Percentiles rank a stretch among this genome's conserved stretches.
Evolutionary conservation across 1,284 basidiomycete species (phyloP).

Genomic region (Phylloboletellus chloephorus): DNA sequence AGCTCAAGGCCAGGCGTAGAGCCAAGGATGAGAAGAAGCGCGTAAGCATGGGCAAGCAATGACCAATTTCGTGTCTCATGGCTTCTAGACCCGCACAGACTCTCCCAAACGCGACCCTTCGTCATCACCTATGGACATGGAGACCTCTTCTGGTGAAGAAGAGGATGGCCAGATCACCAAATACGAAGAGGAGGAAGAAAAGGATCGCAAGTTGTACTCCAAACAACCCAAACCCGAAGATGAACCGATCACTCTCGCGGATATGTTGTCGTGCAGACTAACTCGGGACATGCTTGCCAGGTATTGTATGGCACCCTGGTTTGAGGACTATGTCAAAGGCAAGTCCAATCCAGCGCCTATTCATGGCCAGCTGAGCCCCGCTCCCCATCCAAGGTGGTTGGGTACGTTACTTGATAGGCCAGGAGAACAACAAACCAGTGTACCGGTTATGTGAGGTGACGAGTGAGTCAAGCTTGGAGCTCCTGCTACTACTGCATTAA

Average conservation of each 20-base stretch:
- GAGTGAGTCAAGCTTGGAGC: conserved; percentile 44
- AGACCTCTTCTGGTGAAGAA: conserved; percentile 64
- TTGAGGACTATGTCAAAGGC: conserved; percentile 75
- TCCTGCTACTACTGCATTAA: conserved; percentile 7
- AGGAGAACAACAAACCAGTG: conserved; percentile 49
- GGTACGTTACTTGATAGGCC: conserved; percentile 72
- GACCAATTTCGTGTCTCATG: conserved; percentile 8
- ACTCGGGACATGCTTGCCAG: conserved; percentile 62
- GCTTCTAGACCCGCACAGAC: conserved; percentile 37
- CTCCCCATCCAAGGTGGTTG: conserved; percentile 53
- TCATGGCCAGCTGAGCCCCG: conserved; percentile 10
- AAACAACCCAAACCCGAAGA: conserved; percentile 46
- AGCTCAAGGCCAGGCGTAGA: conserved; percentile 77
- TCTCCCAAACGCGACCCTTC: conserved; percentile 66
- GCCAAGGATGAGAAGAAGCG: conserved; percentile 74
- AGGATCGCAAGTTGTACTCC: conserved; percentile 47
- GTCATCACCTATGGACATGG: conserved; percentile 75
- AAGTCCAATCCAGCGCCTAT: conserved; percentile 16
- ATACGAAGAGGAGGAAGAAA: conserved; percentile 65
- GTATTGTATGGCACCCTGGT: conserved; percentile 66
- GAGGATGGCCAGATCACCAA: conserved; percentile 72
- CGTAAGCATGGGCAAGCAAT: conserved; percentile 36
- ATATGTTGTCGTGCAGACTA: conserved; percentile 55
- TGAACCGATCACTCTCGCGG: conserved; percentile 48
- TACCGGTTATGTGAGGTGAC: conserved; percentile 81